Conservation (phyloP, 345 rosid species). For the Eucalyptus polybractea region DNA sequence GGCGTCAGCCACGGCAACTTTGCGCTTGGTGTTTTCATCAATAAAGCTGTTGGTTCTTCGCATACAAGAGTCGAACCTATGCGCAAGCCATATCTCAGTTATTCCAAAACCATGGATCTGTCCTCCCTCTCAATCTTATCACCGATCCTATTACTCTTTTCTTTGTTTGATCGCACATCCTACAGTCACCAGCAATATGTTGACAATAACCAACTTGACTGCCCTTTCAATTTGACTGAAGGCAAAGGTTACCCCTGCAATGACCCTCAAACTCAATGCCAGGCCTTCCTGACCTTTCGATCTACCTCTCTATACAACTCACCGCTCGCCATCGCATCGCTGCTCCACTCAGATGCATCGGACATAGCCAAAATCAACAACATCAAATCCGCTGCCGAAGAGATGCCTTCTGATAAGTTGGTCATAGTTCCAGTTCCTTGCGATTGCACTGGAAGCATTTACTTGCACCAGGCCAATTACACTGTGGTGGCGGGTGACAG, state of each 20-base stretch:
- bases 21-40: too few relatives aligned
- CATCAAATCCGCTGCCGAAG: neutral
- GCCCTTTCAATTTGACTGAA: too few relatives aligned
- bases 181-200: too few relatives aligned
- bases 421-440: slow-evolving; percentile 15
- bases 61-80: too few relatives aligned
- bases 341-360: slow-evolving; percentile 7
- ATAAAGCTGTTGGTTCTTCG: too few relatives aligned
- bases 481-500: fast-evolving
- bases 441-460: slow-evolving; percentile 4
- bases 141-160: too few relatives aligned
- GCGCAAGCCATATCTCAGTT: too few relatives aligned
- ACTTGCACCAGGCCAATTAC: neutral
- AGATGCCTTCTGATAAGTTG: neutral
- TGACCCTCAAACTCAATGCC: slow-evolving; percentile 2
- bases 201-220: too few relatives aligned
- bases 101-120: too few relatives aligned
- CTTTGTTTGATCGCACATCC: too few relatives aligned
- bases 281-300: slow-evolving; percentile 2
- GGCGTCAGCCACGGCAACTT: too few relatives aligned
- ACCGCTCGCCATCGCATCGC: neutral
- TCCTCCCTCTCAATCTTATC: too few relatives aligned
- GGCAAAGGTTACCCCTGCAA: neutral
- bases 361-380: slow-evolving; percentile 2
- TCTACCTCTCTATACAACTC: neutral